Evolutionary conservation across 495 filamentous ascomycete genomes (phyloP).

Genomic region (Penicillium pancosmium): DNA sequence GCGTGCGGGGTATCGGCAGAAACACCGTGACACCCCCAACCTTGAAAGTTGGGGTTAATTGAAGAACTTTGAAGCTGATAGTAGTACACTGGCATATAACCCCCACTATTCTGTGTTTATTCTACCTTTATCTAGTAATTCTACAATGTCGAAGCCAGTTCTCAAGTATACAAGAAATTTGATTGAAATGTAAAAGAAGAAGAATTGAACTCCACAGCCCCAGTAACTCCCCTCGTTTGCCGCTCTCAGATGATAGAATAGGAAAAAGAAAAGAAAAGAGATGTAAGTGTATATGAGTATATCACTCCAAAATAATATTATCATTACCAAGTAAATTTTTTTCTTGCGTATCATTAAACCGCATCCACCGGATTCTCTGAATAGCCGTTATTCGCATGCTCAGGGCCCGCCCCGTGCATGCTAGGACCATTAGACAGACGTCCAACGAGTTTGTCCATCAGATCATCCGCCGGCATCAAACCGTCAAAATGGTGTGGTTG

Average conservation of each 20-base stretch:
- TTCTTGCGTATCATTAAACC: conserved; percentile 23
- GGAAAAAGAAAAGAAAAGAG: conserved; percentile 10
- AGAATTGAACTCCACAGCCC: conserved; percentile 7
- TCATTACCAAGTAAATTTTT: conserved; percentile 29
- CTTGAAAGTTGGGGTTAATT: neutral
- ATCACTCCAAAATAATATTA: conserved; percentile 30
- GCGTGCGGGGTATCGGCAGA: conserved; percentile 2
- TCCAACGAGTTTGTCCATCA: conserved; percentile 47
- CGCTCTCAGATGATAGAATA: conserved; percentile 9
- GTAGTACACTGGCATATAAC: neutral
- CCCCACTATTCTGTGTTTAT: neutral
- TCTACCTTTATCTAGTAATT: neutral
- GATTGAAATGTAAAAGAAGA: conserved; percentile 2
- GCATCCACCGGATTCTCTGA: conserved; percentile 41
- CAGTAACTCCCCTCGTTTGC: neutral
- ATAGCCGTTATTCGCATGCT: conserved; percentile 36
- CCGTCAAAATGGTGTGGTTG: conserved; percentile 41
- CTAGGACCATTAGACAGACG: conserved; percentile 38
- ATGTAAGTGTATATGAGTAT: conserved; percentile 25
- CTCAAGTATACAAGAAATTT: conserved; percentile 6
- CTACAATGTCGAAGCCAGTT: neutral
- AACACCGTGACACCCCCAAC: neutral
- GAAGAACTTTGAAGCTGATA: neutral
- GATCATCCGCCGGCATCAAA: conserved; percentile 41
- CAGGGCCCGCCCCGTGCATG: conserved; percentile 46